Base-by-base conservation (phyloP, 768 basidiomycete species). In the Serendipita vermifera region DNA sequence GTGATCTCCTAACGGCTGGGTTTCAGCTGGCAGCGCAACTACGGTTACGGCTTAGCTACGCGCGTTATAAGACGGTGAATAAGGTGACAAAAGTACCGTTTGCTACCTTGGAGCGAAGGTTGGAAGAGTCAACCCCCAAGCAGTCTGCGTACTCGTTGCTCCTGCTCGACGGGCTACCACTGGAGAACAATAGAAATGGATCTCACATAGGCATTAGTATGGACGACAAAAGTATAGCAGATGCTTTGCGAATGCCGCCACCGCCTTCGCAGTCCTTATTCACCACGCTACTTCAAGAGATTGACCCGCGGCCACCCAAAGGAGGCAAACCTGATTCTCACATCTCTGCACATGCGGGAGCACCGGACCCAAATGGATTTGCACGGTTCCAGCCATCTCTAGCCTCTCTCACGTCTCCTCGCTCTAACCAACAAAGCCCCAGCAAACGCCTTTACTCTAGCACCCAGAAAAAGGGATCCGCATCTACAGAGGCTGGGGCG, bases 21-120 rank as follows among this genome's bases (percentile, higher is more conserved):
- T 51, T 24, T 15, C 72, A 90, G 87, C 79, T 90, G 31, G 85
- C 86, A 64, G 84, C 85, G 66, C 81, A 78, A 55, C 76, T 91
- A 57, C 81, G 88, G 59, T 77, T 87, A 62, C 82, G 87, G 61
- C 77, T 91, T 54, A 78, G 85, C 0, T 87, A 87, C 69, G 87
- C 87, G 22, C 82, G 83, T 1, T 88, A 84, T 76, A 90, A 90
- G 70, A 85, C 87, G 3, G 75, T 76, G 13, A 78, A 87, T 67
- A 84, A 87, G 66, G 69, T 85, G 56, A 72, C 82, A 7, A 77
- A 81, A 56, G 71, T 80, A 51, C 73, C 82, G 40, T 70, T 88
- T 48, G 75, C 76, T 63, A 85, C 88, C 59, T 76, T 87, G 43
- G 88, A 90, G 48, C 17, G 15, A 33, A 40, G 41, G 24, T 22